phyloP scores from a whole-genome alignment of 169 alveolate genomes.

The Babesia caballi region DNA sequence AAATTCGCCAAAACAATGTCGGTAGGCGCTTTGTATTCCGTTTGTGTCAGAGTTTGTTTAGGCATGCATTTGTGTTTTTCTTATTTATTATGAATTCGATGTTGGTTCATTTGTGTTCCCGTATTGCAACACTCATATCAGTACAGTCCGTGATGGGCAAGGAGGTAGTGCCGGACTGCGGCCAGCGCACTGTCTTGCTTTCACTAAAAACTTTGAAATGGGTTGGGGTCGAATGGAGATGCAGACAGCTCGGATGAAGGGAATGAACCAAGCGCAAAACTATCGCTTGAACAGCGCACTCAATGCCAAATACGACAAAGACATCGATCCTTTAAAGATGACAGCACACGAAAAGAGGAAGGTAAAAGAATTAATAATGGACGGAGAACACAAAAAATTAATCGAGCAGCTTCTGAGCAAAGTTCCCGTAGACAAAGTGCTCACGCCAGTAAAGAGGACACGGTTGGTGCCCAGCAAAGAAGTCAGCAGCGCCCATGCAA shows the following conservation, averaged over 20 bases:
- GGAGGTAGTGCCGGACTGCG: too few relatives aligned
- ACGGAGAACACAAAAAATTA: slow-evolving; percentile 17
- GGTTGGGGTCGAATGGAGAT: too few relatives aligned
- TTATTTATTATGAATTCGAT: too few relatives aligned
- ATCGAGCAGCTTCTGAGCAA: slow-evolving; percentile 23
- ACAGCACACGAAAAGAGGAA: slow-evolving; percentile 17
- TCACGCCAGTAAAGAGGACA: neutral
- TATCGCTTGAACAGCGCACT: neutral
- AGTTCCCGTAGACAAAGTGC: neutral
- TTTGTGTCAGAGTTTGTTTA: too few relatives aligned
- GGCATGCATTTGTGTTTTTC: too few relatives aligned
- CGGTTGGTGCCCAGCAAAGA: neutral
- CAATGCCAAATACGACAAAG: neutral
- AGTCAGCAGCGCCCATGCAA: neutral
- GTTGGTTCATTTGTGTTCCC: too few relatives aligned
- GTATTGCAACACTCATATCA: too few relatives aligned
- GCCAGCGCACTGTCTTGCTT: too few relatives aligned
- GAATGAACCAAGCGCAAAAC: neutral
- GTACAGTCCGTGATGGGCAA: too few relatives aligned
- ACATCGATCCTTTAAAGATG: neutral
- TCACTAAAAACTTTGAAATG: too few relatives aligned
- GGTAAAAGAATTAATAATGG: neutral
- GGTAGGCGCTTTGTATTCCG: too few relatives aligned
- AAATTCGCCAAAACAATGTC: too few relatives aligned
- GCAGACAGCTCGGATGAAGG: neutral